These are phyloP conservation scores for Begonia masoniana DNA, from an alignment of 306 rosid genomes.

Conservation along the genomic window DNA sequence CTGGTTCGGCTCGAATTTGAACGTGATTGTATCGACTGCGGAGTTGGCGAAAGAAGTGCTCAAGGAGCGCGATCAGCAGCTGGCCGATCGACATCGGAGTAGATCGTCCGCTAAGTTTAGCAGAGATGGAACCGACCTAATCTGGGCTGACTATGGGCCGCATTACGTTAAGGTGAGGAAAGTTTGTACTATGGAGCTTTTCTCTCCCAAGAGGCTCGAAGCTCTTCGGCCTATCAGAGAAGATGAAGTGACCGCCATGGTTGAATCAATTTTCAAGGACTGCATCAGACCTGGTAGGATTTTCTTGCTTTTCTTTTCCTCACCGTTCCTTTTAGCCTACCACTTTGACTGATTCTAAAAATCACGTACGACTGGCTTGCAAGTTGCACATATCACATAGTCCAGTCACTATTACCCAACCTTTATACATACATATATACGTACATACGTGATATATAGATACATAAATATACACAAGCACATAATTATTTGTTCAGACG, in stretches of 20 bases:
- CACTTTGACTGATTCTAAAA: too few species aligned
- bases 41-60: constrained; percentile 58
- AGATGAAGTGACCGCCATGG: constrained; percentile 88
- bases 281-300: constrained; percentile 35
- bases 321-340: too few species aligned
- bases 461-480: too few species aligned
- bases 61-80: constrained; percentile 60
- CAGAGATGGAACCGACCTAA: constrained; percentile 65
- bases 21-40: constrained; percentile 54
- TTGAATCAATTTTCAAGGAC: constrained; percentile 52
- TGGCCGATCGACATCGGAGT: constrained; percentile 60
- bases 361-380: too few species aligned
- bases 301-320: too few species aligned
- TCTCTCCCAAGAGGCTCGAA: constrained; percentile 58
- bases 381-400: too few species aligned
- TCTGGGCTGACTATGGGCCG: constrained; percentile 93
- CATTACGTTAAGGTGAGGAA: constrained; percentile 95
- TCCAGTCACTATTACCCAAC: too few species aligned
- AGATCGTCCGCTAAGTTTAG: constrained; percentile 71
- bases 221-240: constrained; percentile 64
- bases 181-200: constrained; percentile 87
- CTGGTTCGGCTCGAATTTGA: constrained; percentile 71
- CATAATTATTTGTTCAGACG: too few species aligned
- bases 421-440: too few species aligned
- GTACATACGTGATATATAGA: too few species aligned